Conservation (phyloP, 106 monocot genomes). For the Posidonia australis region DNA sequence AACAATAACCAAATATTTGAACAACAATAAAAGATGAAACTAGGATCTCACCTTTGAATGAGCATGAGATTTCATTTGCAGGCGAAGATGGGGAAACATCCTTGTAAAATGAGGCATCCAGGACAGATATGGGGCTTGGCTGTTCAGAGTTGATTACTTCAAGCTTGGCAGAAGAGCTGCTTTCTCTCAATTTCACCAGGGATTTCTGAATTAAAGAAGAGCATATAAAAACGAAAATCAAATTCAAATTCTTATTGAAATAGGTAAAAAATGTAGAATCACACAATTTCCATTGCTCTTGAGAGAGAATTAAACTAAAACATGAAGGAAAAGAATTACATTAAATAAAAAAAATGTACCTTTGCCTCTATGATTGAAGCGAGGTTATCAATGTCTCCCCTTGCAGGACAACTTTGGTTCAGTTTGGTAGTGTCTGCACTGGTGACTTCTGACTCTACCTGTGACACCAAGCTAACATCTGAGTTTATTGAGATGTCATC, state of each 20-base stretch:
- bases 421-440: not conserved
- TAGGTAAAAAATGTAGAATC: too few relatives aligned
- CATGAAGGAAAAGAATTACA: not conserved
- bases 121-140: constrained; percentile 24
- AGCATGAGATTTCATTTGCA: constrained; percentile 2
- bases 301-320: not conserved
- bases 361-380: constrained; percentile 7
- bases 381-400: not conserved
- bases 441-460: constrained; percentile 6
- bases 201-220: constrained; percentile 11
- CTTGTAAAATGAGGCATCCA: constrained; percentile 15
- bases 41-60: constrained; percentile 7
- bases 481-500: constrained; percentile 3
- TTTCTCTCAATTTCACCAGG: constrained; percentile 6
- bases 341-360: not conserved
- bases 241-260: not conserved
- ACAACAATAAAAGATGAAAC: not conserved
- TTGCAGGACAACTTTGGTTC: not conserved
- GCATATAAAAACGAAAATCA: not conserved
- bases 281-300: too few relatives aligned
- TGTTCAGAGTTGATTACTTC: constrained; percentile 8
- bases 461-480: not conserved
- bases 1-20: too few relatives aligned
- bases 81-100: constrained; percentile 14
- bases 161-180: constrained; percentile 3